Evolutionary conservation across 805 yeast genomes (phyloP).

Genomic region (Monosporozyma servazzii): DNA sequence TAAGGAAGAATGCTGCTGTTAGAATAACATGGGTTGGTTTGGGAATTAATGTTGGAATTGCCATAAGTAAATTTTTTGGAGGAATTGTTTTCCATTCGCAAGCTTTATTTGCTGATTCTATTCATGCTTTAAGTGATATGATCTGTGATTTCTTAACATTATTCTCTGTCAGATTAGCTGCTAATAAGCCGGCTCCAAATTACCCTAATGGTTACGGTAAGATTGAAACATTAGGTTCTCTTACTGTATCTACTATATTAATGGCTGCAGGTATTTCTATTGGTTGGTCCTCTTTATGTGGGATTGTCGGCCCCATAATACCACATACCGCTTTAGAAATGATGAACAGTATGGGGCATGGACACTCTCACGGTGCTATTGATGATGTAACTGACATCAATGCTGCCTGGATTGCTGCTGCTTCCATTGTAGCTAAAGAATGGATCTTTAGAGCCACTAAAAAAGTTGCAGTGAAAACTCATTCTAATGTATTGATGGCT

Average conservation of each 20-base stretch:
- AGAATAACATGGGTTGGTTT: conserved; percentile 87
- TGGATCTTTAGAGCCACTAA: conserved; percentile 77
- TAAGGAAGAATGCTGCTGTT: conserved; percentile 67
- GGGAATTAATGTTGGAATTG: conserved; percentile 72
- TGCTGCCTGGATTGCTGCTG: conserved; percentile 93
- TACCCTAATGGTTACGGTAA: conserved; percentile 91
- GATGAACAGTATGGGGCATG: conserved; percentile 15
- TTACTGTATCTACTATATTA: conserved; percentile 75
- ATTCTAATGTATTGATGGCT: conserved; percentile 82
- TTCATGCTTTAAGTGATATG: conserved; percentile 85
- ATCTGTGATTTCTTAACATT: conserved; percentile 83
- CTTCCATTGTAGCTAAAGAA: conserved; percentile 76
- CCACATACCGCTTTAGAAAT: conserved; percentile 49
- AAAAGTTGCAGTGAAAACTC: conserved; percentile 62
- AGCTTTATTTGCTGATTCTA: conserved; percentile 87
- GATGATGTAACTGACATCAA: conserved; percentile 53
- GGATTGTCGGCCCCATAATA: conserved; percentile 54
- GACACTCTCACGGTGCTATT: conserved; percentile 31
- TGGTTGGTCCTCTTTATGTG: conserved; percentile 73
- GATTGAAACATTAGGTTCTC: conserved; percentile 82
- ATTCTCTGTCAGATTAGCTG: conserved; percentile 74
- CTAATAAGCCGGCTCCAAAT: conserved; percentile 43
- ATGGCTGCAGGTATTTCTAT: conserved; percentile 82
- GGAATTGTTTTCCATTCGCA: conserved; percentile 91
- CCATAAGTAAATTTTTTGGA: conserved; percentile 73